Evolutionary conservation across 768 basidiomycete genomes (phyloP).

Genomic region (Phaeolepiota aurea): DNA sequence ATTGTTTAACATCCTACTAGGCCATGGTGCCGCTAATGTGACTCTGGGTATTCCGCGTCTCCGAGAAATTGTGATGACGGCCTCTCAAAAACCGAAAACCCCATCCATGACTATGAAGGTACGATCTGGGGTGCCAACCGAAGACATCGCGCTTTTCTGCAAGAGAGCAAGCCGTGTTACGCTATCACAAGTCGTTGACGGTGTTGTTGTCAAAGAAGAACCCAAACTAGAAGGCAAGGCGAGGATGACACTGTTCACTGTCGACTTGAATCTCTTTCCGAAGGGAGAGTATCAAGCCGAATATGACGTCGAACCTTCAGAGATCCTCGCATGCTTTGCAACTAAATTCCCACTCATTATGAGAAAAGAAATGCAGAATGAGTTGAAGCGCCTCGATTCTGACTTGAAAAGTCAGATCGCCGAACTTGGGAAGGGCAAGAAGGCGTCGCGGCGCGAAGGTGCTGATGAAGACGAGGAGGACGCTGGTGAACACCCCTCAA

Average conservation of each 20-base stretch:
- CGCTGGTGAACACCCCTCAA: slow-evolving; percentile 28
- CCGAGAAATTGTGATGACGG: slow-evolving; percentile 99
- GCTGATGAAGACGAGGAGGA: slow-evolving; percentile 52
- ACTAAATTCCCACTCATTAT: slow-evolving; percentile 71
- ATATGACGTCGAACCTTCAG: slow-evolving; percentile 64
- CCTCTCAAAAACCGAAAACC: slow-evolving; percentile 90
- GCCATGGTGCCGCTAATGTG: slow-evolving; percentile 98
- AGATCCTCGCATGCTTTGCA: slow-evolving; percentile 67
- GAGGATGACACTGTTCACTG: slow-evolving; percentile 71
- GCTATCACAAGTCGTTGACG: slow-evolving; percentile 83
- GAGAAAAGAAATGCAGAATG: slow-evolving; percentile 78
- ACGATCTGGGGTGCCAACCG: slow-evolving; percentile 36
- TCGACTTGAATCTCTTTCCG: slow-evolving; percentile 83
- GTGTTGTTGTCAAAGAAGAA: slow-evolving; percentile 72
- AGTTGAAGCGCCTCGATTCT: slow-evolving; percentile 79
- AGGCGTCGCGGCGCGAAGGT: slow-evolving; percentile 31
- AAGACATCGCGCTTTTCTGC: slow-evolving; percentile 71
- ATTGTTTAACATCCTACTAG: slow-evolving; percentile 30
- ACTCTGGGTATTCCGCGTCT: slow-evolving; percentile 98
- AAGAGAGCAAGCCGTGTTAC: slow-evolving; percentile 81
- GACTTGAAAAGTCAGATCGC: slow-evolving; percentile 73
- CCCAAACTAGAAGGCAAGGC: slow-evolving; percentile 58
- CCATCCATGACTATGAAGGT: slow-evolving; percentile 92
- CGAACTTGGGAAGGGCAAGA: slow-evolving; percentile 78
- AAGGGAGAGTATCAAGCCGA: slow-evolving; percentile 74